Conservation (phyloP, 2,329 filamentous ascomycete genomes). For the Cadophora sp. region DNA sequence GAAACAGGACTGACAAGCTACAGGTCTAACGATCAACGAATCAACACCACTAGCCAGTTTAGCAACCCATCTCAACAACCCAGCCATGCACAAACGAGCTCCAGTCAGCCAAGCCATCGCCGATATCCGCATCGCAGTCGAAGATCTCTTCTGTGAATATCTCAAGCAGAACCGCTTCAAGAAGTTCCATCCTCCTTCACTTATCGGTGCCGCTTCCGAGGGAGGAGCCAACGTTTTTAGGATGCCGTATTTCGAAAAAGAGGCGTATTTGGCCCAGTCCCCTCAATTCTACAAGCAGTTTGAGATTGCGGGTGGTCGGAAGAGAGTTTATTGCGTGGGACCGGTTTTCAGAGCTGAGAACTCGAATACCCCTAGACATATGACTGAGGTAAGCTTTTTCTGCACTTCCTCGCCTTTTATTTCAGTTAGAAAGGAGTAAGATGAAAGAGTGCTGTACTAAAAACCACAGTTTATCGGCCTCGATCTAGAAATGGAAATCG, state of each 20-base stretch:
- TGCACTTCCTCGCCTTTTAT: neutral
- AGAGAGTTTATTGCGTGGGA: slow-evolving; percentile 79
- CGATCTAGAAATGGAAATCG: slow-evolving; percentile 90
- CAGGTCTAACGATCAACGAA: slow-evolving; percentile 51
- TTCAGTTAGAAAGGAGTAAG: neutral
- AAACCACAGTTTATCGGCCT: slow-evolving; percentile 74
- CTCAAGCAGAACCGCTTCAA: slow-evolving; percentile 77
- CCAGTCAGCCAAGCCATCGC: slow-evolving; percentile 89
- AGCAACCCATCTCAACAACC: slow-evolving; percentile 77
- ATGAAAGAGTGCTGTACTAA: slow-evolving; percentile 24
- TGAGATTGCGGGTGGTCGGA: slow-evolving; percentile 79
- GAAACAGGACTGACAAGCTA: slow-evolving; percentile 27
- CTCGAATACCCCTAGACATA: slow-evolving; percentile 82
- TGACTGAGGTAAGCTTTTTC: slow-evolving; percentile 68
- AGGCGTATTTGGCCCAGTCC: slow-evolving; percentile 80
- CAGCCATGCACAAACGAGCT: slow-evolving; percentile 89
- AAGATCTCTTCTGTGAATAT: slow-evolving; percentile 76
- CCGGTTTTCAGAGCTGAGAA: slow-evolving; percentile 89
- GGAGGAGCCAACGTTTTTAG: slow-evolving; percentile 92
- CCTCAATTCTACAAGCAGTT: slow-evolving; percentile 91
- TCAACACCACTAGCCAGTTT: slow-evolving; percentile 69
- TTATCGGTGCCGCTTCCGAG: slow-evolving; percentile 90
- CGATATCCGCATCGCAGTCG: slow-evolving; percentile 51
- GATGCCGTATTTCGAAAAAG: slow-evolving; percentile 86
- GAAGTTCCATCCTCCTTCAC: slow-evolving; percentile 86